Conservation (phyloP, 2,329 filamentous ascomycete genomes). For the Trichoderma polysporum region DNA sequence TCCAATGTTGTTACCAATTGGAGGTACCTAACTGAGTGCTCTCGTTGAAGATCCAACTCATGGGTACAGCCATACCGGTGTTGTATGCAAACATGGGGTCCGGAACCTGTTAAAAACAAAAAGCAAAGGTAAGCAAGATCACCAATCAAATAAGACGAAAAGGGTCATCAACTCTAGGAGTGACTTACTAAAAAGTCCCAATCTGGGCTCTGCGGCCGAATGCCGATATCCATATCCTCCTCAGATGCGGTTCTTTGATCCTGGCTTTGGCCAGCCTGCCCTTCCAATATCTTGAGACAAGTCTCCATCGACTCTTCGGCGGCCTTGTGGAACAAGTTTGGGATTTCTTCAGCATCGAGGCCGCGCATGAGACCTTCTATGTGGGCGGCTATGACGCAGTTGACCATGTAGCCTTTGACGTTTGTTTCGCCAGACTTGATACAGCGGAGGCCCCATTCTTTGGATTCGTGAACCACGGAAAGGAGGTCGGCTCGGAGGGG, state of each 20-base stretch:
- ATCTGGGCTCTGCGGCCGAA: slow-evolving; percentile 21
- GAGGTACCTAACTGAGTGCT: background rate
- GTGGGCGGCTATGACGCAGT: slow-evolving; percentile 33
- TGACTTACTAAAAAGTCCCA: slow-evolving; percentile 31
- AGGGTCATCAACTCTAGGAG: fast-evolving
- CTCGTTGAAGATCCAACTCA: slow-evolving; percentile 21
- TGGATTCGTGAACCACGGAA: slow-evolving; percentile 42
- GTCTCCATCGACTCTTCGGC: slow-evolving; percentile 38
- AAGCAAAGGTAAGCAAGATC: background rate
- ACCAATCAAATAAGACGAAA: too few species aligned
- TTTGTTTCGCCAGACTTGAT: slow-evolving; percentile 55
- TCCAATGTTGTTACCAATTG: too few species aligned
- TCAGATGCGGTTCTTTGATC: background rate
- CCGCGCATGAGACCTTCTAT: slow-evolving; percentile 44
- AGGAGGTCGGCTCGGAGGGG: slow-evolving; percentile 44
- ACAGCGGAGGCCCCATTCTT: slow-evolving; percentile 39
- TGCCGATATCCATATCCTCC: background rate
- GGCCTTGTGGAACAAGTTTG: slow-evolving; percentile 36
- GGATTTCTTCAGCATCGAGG: slow-evolving; percentile 35
- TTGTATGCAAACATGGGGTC: slow-evolving; percentile 10
- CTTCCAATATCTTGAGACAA: slow-evolving; percentile 37
- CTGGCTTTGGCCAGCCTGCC: slow-evolving; percentile 27
- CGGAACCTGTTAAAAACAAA: background rate
- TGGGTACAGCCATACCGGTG: background rate
- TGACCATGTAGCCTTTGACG: slow-evolving; percentile 51